These are phyloP conservation scores for Rosa hybrid DNA, from an alignment of 331 rosid genomes.

Conservation along the genomic window DNA sequence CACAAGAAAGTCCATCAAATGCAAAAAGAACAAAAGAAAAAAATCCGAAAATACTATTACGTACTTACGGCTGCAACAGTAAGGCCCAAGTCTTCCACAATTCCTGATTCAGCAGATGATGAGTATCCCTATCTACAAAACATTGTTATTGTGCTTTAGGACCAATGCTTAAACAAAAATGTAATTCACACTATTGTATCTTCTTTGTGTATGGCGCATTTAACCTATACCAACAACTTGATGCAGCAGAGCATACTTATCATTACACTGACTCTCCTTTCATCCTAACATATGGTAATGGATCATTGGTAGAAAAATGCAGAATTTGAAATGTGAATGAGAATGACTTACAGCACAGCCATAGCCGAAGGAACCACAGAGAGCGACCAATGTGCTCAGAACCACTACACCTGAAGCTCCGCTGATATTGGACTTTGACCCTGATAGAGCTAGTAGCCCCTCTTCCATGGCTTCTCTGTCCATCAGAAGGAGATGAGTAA, in stretches of 20 bases:
- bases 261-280: not conserved
- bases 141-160: not conserved
- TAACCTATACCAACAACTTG: not conserved
- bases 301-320: not conserved
- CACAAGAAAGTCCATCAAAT: not conserved
- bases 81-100: conserved; percentile 29
- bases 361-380: conserved; percentile 11
- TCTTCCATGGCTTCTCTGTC: conserved; percentile 15
- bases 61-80: conserved; percentile 24
- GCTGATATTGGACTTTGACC: not conserved
- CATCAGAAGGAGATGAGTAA: not conserved
- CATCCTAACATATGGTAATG: no score
- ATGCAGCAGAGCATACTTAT: not conserved
- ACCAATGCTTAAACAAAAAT: not conserved
- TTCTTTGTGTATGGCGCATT: not conserved
- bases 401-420: conserved; percentile 15
- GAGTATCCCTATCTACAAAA: conserved; percentile 31
- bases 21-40: not conserved
- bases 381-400: conserved; percentile 19
- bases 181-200: not conserved
- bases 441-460: not conserved
- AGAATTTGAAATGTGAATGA: not conserved
- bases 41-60: not conserved
- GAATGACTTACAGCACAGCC: conserved; percentile 14
- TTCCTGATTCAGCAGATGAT: conserved; percentile 37